Evolutionary conservation across 352 stramenopile species (phyloP).

Genomic region (Phytophthora brassicae): DNA sequence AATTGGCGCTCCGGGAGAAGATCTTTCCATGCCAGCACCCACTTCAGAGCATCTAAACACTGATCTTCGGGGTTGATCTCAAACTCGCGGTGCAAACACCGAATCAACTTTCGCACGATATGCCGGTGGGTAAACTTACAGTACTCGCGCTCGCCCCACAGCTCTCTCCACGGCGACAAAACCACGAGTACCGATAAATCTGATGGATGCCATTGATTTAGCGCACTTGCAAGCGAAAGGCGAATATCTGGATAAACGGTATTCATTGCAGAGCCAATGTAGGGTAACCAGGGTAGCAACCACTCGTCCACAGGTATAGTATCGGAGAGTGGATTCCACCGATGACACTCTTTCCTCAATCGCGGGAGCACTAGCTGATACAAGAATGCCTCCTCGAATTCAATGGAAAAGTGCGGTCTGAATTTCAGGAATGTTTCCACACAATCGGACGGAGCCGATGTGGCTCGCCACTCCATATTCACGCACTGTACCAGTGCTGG

Average conservation of each 20-base stretch:
- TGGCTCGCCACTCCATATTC: conserved; percentile 64
- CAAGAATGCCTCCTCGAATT: conserved; percentile 59
- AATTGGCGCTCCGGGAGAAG: conserved; percentile 74
- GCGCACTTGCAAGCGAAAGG: conserved; percentile 52
- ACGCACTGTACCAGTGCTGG: conserved; percentile 65
- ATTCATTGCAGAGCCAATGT: conserved; percentile 47
- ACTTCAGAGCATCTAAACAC: conserved; percentile 63
- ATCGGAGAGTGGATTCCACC: conserved; percentile 56
- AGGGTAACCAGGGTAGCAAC: conserved; percentile 67
- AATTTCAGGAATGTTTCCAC: conserved; percentile 52
- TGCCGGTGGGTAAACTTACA: conserved; percentile 83
- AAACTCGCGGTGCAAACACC: conserved; percentile 82
- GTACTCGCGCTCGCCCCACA: conserved; percentile 83
- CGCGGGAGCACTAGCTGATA: conserved; percentile 64
- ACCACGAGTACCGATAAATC: conserved; percentile 65
- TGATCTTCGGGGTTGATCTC: conserved; percentile 75
- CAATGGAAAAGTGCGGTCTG: conserved; percentile 46
- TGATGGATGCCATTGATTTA: conserved; percentile 83
- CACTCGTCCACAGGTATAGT: conserved; percentile 71
- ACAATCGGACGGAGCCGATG: conserved; percentile 36
- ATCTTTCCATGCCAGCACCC: conserved; percentile 75
- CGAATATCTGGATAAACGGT: conserved; percentile 74
- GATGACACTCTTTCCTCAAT: conserved; percentile 69
- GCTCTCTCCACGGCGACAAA: conserved; percentile 65
- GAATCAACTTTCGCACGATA: conserved; percentile 73